Evolutionary conservation across 257 asterid genomes (phyloP), one percentile per base, ranked within the genome.

Genomic region (Lantana camara): DNA sequence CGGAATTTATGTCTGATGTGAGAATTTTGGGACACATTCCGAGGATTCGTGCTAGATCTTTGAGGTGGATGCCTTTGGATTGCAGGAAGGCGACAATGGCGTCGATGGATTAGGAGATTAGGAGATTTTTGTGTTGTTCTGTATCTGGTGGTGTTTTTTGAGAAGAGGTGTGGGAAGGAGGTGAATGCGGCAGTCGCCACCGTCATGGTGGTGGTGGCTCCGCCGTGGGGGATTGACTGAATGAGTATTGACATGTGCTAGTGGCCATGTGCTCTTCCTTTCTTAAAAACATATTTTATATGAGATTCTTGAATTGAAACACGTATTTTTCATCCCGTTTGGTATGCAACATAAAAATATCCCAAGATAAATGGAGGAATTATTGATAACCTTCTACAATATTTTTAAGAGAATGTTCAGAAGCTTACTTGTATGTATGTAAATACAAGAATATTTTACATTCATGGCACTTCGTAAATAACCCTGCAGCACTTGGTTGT

Each of bases 1-100:
- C 75, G 5, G 77, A 5, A 58, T 74, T 64, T n/a, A 85, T 53
- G 67, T 82, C 83, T 32, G 82, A 74, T 0, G 89, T 85, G 1
- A 84, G 78, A 27, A 82, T 71, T 9, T 56, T 68, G 42, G 93
- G 89, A 42, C 93, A 85, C 89, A 82, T 85, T 2, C 89, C 93
- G 15, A 85, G 72, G 38, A 85, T 82, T 21, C 85, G 53, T 15
- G 80, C 85, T 19, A 85, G 10, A 71, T 85, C 93, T 46, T 82
- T 85, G n/a, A 76, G 82, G 30, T 75, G 83, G 52, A 85, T 75
- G 54, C 93, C 93, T 72, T 80, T 85, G 60, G 85, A 75, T 49
- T 77, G 85, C 23, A 85, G 79, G 73, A 82, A 85, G 29, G 56
- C 57, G 47, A 85, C 64, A 15, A 85, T 73, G 57, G 71, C 48